Evolutionary conservation across 2,329 filamentous ascomycete species (phyloP).

Genomic region (Sporothrix phasma): DNA sequence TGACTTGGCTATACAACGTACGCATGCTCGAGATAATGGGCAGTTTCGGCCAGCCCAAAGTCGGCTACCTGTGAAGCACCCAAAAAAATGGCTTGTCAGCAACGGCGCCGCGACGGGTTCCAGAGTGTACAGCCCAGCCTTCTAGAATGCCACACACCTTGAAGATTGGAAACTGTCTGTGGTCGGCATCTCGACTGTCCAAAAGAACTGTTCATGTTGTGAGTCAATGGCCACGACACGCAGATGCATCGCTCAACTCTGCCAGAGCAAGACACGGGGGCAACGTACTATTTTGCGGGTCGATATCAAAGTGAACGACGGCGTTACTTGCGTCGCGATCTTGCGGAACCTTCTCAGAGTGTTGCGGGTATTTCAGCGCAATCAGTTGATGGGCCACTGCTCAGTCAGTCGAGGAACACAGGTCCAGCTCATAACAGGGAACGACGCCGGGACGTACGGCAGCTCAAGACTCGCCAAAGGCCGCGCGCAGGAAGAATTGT

Average conservation of each 20-base stretch:
- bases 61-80: no score
- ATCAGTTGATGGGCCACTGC: constrained; percentile 7
- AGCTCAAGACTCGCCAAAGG: constrained; percentile 7
- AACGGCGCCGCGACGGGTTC: no score
- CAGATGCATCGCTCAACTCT: no score
- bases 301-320: constrained; percentile 15
- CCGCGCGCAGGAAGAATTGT: neutral
- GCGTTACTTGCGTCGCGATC: neutral
- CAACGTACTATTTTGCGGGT: constrained; percentile 12
- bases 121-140: neutral
- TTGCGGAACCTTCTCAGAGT: neutral
- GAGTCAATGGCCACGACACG: no score
- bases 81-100: no score
- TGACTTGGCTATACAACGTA: no score
- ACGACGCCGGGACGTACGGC: neutral
- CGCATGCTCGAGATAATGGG: no score
- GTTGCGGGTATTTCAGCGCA: constrained; percentile 1
- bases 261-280: no score
- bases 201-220: constrained; percentile 6
- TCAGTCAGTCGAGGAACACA: neutral
- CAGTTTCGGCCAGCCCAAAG: no score
- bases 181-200: neutral
- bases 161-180: constrained; percentile 8
- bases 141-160: neutral
- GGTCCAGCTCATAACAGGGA: neutral